A percentile compares a stretch with the other conserved stretches of the same genome.
Evolutionary conservation across 805 yeast species (phyloP).

Genomic region (Sugiyamaella lignohabitans): DNA sequence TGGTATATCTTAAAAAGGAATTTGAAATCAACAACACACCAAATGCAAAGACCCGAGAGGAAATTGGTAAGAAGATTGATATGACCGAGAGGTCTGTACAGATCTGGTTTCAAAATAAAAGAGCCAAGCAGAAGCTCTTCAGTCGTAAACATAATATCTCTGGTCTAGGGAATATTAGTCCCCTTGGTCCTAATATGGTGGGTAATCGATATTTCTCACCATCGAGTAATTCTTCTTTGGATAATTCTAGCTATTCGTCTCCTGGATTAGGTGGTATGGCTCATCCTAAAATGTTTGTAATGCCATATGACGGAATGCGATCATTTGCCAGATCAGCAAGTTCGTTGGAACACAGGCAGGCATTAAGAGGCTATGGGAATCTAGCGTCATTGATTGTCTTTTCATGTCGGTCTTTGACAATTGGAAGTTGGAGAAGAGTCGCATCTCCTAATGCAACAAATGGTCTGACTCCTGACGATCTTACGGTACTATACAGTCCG

Average conservation of each 20-base stretch:
- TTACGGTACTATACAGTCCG: conserved; percentile 16
- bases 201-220: not conserved
- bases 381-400: conserved; percentile 1
- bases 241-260: not conserved
- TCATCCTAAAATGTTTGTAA: no score
- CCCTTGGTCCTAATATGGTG: not conserved
- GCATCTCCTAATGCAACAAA: not conserved
- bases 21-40: conserved; percentile 21
- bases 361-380: not conserved
- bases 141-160: conserved; percentile 4
- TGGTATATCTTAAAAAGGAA: conserved; percentile 13
- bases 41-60: conserved; percentile 33
- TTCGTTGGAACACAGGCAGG: not conserved
- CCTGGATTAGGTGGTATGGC: not conserved
- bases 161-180: not conserved
- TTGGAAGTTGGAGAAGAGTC: conserved; percentile 13
- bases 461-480: conserved; percentile 7
- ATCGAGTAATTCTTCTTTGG: not conserved
- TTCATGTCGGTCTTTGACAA: conserved; percentile 11
- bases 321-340: not conserved
- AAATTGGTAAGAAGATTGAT: conserved; percentile 70
- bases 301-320: not conserved
- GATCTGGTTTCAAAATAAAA: conserved; percentile 94
- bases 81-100: conserved; percentile 98
- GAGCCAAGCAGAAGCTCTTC: conserved; percentile 17